These are phyloP conservation scores for Bidens hawaiensis DNA, from an alignment of 140 eudicot genomes.

Conservation along the genomic window DNA sequence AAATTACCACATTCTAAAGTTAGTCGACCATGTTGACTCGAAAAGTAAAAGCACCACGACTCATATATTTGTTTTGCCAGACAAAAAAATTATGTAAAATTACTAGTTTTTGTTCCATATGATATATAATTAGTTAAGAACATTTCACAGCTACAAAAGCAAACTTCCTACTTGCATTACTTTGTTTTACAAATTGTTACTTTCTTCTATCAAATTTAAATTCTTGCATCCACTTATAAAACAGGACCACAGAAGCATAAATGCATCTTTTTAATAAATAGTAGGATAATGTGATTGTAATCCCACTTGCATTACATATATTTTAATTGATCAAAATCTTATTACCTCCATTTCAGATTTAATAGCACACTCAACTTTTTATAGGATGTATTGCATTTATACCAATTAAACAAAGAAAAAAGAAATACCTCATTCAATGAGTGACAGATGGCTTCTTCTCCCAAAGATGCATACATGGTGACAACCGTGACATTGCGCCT, in stretches of 20 bases:
- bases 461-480: slow-evolving; percentile 94
- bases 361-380: not conserved
- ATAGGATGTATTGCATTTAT: not conserved
- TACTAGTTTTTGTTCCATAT: not conserved
- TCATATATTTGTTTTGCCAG: not conserved
- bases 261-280: not conserved
- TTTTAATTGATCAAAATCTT: slow-evolving; percentile 1
- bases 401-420: not conserved
- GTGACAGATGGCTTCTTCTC: slow-evolving; percentile 95
- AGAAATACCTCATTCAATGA: slow-evolving; percentile 78
- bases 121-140: not conserved
- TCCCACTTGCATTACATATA: slow-evolving; percentile 4
- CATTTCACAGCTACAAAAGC: not conserved
- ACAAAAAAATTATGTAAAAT: not conserved
- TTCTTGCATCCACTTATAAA: slow-evolving; percentile 10
- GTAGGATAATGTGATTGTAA: not conserved
- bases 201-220: not conserved
- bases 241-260: slow-evolving; percentile 17
- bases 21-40: slow-evolving; percentile 3
- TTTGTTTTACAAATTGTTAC: slow-evolving; percentile 2
- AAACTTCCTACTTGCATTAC: slow-evolving; percentile 1
- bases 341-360: not conserved
- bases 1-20: not conserved
- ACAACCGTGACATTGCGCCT: slow-evolving; percentile 88
- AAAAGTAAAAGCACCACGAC: slow-evolving; percentile 2